These are phyloP conservation scores for Ogataea populi-albae DNA, from an alignment of 805 yeast species.

Conservation along the genomic window DNA sequence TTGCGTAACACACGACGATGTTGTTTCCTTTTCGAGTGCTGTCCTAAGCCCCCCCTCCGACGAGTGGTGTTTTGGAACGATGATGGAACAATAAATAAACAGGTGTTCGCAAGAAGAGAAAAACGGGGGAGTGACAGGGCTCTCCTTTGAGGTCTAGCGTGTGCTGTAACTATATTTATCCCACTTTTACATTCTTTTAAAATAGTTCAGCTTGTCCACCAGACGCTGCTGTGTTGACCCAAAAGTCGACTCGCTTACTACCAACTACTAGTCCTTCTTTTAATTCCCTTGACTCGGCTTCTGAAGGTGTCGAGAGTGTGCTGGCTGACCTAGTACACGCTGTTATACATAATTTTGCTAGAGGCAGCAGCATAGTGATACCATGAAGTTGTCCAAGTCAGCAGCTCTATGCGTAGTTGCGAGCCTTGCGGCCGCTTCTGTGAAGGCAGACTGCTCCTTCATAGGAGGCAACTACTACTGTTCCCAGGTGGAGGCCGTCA, in stretches of 20 bases:
- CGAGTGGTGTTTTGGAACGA: slow-evolving; percentile 11
- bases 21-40: too few species aligned
- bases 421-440: slow-evolving; percentile 17
- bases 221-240: too few species aligned
- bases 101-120: too few species aligned
- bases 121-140: too few species aligned
- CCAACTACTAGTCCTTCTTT: slow-evolving; percentile 2
- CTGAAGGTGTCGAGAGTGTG: too few species aligned
- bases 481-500: slow-evolving; percentile 54
- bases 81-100: slow-evolving; percentile 2
- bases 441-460: slow-evolving; percentile 29
- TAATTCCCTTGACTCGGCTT: too few species aligned
- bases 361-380: slow-evolving; percentile 5
- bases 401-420: slow-evolving; percentile 24
- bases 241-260: too few species aligned
- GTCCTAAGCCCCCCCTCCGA: too few species aligned
- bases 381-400: slow-evolving; percentile 23
- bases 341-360: too few species aligned
- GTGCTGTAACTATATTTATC: slow-evolving; percentile 4
- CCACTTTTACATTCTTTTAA: slow-evolving; percentile 12
- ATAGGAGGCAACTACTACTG: slow-evolving; percentile 84
- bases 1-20: background rate
- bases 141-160: slow-evolving; percentile 1
- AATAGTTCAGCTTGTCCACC: background rate
- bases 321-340: too few species aligned